A percentile compares a stretch with the other conserved stretches of the same genome.
phyloP scores from a whole-genome alignment of 768 basidiomycete species.

The Trametes maxima region DNA sequence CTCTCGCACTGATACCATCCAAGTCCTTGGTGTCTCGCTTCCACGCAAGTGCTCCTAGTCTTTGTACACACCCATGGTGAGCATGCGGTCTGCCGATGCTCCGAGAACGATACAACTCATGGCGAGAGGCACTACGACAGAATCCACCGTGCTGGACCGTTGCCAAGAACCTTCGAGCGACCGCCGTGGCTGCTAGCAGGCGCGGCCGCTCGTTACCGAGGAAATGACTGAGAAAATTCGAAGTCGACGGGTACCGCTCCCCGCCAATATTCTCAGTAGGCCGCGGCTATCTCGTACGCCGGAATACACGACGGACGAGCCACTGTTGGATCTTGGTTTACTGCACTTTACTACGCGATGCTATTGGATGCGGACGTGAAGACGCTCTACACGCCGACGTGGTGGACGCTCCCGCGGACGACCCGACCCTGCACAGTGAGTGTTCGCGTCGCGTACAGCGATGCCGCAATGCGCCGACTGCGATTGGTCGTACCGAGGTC shows the following conservation, averaged over 20 bases:
- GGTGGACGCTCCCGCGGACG: conserved; percentile 7
- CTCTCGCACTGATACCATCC: too few species aligned
- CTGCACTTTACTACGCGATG: background rate
- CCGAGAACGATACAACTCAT: background rate
- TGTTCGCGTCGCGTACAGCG: background rate
- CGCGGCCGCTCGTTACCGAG: background rate
- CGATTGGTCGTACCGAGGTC: background rate
- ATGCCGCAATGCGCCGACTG: too few species aligned
- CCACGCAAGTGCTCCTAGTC: too few species aligned
- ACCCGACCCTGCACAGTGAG: background rate
- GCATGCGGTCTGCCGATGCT: background rate
- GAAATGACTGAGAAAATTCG: background rate
- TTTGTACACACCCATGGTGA: background rate
- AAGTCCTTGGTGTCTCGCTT: too few species aligned
- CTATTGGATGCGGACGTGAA: background rate
- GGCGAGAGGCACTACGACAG: background rate
- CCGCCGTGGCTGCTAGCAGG: background rate
- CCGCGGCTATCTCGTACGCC: background rate
- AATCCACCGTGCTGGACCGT: background rate
- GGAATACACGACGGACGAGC: background rate
- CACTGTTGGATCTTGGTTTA: background rate
- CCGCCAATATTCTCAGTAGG: background rate
- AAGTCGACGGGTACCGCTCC: background rate
- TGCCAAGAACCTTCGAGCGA: background rate
- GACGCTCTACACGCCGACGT: conserved; percentile 4